A percentile compares a stretch with the other conserved stretches of the same genome.
Conservation (phyloP, 768 basidiomycete genomes). For the Antrodiella citrinella region DNA sequence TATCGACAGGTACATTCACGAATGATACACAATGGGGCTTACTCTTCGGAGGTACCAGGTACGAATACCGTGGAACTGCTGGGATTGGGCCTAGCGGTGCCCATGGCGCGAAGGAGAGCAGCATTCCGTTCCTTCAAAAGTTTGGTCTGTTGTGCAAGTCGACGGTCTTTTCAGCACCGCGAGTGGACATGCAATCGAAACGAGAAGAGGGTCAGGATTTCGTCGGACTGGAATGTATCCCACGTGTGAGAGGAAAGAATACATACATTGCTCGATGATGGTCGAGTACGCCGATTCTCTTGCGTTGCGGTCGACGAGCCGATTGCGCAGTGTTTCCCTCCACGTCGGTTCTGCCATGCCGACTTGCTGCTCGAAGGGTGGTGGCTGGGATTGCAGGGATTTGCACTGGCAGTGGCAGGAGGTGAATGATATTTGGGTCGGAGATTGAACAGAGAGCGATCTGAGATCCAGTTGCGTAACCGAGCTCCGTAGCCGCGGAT, state of each 20-base stretch:
- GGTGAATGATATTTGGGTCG: conserved; percentile 12
- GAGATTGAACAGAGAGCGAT: conserved; percentile 18
- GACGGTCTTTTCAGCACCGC: conserved; percentile 59
- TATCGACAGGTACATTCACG: conserved; percentile 1
- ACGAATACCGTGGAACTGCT: conserved; percentile 57
- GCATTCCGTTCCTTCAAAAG: conserved; percentile 90
- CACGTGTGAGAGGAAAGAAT: conserved; percentile 3
- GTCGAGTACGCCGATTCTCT: conserved; percentile 74
- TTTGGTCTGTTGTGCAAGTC: conserved; percentile 87
- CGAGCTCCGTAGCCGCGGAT: conserved; percentile 1
- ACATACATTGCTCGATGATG: conserved; percentile 89
- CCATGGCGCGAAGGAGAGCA: conserved; percentile 78
- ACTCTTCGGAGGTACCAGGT: conserved; percentile 66
- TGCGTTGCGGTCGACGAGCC: conserved; percentile 78
- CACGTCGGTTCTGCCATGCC: conserved; percentile 77
- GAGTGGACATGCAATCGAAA: conserved; percentile 2
- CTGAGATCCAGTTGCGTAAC: conserved; percentile 11
- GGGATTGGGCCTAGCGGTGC: conserved; percentile 55
- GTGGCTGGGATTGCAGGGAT: conserved; percentile 1
- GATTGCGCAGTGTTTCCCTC: conserved; percentile 74
- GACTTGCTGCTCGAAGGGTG: conserved; percentile 6
- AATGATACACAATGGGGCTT: conserved; percentile 22
- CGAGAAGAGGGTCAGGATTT: conserved; percentile 9
- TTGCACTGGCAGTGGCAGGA: conserved; percentile 2
- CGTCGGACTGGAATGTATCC: conserved; percentile 4